Evolutionary conservation across 495 filamentous ascomycete species (phyloP).

Genomic region (Lasiosphaeria hispida): DNA sequence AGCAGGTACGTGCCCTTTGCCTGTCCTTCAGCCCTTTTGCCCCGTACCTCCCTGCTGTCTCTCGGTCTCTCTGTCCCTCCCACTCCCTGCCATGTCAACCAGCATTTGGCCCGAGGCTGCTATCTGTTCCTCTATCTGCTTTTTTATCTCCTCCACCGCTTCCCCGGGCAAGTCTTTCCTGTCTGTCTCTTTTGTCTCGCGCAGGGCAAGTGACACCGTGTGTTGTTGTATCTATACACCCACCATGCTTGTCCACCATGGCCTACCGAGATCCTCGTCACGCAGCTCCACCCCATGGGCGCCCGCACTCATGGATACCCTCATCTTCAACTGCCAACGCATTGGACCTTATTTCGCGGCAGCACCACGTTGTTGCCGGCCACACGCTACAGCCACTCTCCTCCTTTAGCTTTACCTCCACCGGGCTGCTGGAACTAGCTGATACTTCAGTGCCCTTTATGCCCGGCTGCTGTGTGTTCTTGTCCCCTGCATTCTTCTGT

Average conservation of each 20-base stretch:
- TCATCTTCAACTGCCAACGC: slow-evolving; percentile 18
- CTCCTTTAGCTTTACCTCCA: slow-evolving; percentile 22
- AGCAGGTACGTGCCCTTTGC: slow-evolving; percentile 29
- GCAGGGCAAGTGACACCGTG: not conserved
- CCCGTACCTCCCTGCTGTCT: slow-evolving; percentile 5
- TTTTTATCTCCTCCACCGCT: no score
- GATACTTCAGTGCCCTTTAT: slow-evolving; percentile 23
- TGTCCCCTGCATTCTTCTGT: slow-evolving; percentile 4
- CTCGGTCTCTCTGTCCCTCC: slow-evolving; percentile 1
- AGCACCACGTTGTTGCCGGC: slow-evolving; percentile 23
- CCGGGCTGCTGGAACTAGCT: slow-evolving; percentile 17
- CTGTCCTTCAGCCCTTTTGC: slow-evolving; percentile 16
- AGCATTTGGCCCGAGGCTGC: no score
- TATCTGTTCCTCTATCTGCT: no score
- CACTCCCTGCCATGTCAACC: not conserved
- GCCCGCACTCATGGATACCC: slow-evolving; percentile 21
- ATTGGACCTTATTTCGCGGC: slow-evolving; percentile 28
- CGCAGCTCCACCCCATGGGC: slow-evolving; percentile 18
- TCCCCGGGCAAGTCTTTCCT: no score
- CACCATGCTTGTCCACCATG: slow-evolving; percentile 35
- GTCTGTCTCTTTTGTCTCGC: not conserved
- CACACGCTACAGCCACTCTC: slow-evolving; percentile 26
- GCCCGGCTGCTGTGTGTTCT: slow-evolving; percentile 34
- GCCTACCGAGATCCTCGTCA: slow-evolving; percentile 24
- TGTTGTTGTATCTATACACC: not conserved